Conservation (phyloP, 2,329 filamentous ascomycete genomes). For the Fusarium torulosum region DNA sequence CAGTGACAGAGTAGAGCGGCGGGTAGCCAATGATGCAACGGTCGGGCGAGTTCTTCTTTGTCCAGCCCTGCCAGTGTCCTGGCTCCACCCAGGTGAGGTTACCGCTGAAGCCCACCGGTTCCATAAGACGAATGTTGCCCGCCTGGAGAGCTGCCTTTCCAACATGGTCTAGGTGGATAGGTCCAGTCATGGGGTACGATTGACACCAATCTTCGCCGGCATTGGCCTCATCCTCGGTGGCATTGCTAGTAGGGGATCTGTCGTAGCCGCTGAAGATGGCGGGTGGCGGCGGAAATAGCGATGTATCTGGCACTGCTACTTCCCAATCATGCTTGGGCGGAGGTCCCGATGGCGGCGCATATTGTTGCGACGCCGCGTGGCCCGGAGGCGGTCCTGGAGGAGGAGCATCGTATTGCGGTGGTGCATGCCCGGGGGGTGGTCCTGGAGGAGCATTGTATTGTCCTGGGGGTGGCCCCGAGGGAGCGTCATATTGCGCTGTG, state of each 20-base stretch:
- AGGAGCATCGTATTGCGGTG: conserved; percentile 35
- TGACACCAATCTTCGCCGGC: conserved; percentile 75
- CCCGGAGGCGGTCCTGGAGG: conserved; percentile 52
- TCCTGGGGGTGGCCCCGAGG: conserved; percentile 23
- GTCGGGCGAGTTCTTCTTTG: conserved; percentile 64
- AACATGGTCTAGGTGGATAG: conserved; percentile 62
- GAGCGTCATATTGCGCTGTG: conserved; percentile 23
- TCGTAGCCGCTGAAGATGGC: conserved; percentile 74
- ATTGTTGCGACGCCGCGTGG: conserved; percentile 37
- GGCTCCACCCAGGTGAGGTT: conserved; percentile 59
- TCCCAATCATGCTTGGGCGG: conserved; percentile 75
- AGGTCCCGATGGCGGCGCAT: conserved; percentile 52
- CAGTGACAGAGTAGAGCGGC: conserved; percentile 73
- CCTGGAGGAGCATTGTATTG: conserved; percentile 14
- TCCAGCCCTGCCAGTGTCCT: conserved; percentile 65
- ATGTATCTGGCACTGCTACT: conserved; percentile 76
- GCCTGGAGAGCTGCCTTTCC: conserved; percentile 62
- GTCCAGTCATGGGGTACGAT: conserved; percentile 68
- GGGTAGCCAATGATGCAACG: conserved; percentile 75
- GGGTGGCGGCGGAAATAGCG: conserved; percentile 79
- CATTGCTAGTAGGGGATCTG: conserved; percentile 76
- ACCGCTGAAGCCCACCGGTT: conserved; percentile 63
- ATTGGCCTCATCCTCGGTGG: conserved; percentile 71
- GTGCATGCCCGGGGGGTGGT: conserved; percentile 14
- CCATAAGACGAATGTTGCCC: conserved; percentile 67